phyloP scores from a whole-genome alignment of 2,329 filamentous ascomycete species.

The Diaporthe sp. region DNA sequence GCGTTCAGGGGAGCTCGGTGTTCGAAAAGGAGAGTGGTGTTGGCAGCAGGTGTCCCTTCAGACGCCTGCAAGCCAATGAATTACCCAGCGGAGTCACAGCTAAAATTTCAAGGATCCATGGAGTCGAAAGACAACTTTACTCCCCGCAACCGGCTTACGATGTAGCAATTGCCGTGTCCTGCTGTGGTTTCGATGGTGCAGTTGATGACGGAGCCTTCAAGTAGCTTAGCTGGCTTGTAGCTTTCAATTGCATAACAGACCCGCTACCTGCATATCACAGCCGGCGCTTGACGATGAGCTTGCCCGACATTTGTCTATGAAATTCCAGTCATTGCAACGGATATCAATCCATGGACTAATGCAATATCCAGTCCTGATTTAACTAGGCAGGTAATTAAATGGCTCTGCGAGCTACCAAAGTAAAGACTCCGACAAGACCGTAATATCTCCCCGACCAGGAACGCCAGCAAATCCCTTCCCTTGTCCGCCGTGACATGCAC shows the following conservation, averaged over 20 bases:
- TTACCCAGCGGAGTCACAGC: background rate
- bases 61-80: slow-evolving; percentile 29
- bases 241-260: slow-evolving; percentile 36
- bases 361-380: background rate
- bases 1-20: background rate
- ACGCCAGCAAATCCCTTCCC: slow-evolving; percentile 25
- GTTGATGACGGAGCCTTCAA: background rate
- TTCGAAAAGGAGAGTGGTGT: slow-evolving; percentile 18
- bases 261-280: slow-evolving; percentile 33
- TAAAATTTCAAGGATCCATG: slow-evolving; percentile 20
- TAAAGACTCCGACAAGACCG: slow-evolving; percentile 6
- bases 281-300: background rate
- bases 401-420: slow-evolving; percentile 1
- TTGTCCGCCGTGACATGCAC: background rate
- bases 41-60: slow-evolving; percentile 33
- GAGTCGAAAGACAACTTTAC: background rate
- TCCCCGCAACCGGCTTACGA: background rate
- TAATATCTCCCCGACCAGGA: slow-evolving; percentile 10
- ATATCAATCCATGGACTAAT: background rate
- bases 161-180: background rate
- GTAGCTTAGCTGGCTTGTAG: slow-evolving; percentile 25
- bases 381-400: background rate
- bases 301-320: background rate
- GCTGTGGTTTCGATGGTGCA: background rate
- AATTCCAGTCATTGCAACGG: no score